Conservation (phyloP, 371 early-diverging fungal genomes). For the Rhizopus delemar region DNA sequence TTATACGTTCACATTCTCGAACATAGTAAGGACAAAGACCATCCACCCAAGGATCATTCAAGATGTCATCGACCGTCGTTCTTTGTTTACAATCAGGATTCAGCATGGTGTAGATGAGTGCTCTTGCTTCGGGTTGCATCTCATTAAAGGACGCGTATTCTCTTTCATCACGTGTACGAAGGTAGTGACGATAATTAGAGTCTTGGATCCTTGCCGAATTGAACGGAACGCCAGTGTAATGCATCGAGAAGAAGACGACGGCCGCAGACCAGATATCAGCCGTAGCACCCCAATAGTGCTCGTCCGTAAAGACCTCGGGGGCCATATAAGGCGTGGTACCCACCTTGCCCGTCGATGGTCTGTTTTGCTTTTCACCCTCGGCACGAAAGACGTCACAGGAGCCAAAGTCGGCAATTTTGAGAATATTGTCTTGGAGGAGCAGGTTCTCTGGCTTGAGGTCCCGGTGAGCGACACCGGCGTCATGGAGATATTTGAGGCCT, state of each 20-base stretch:
- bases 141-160: constrained; percentile 61
- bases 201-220: constrained; percentile 56
- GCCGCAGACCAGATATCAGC: constrained; percentile 85
- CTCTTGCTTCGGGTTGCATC: constrained; percentile 52
- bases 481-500: constrained; percentile 74
- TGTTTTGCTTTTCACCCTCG: constrained; percentile 67
- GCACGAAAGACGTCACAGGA: constrained; percentile 87
- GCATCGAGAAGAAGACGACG: constrained; percentile 77
- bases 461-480: constrained; percentile 72
- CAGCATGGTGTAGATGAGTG: constrained; percentile 72
- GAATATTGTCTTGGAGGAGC: constrained; percentile 35
- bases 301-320: constrained; percentile 63
- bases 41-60: constrained; percentile 70
- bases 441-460: constrained; percentile 75
- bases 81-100: constrained; percentile 75
- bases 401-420: constrained; percentile 93
- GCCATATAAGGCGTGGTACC: constrained; percentile 89
- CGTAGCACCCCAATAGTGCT: constrained; percentile 72
- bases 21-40: constrained; percentile 40
- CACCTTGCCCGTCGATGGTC: constrained; percentile 73
- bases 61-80: constrained; percentile 57
- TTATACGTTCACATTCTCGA: neutral
- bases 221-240: constrained; percentile 70
- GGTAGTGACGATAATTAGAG: constrained; percentile 62
- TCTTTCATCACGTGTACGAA: constrained; percentile 49